Conservation (phyloP, 352 stramenopile genomes). For the Blastocystis sp. region DNA sequence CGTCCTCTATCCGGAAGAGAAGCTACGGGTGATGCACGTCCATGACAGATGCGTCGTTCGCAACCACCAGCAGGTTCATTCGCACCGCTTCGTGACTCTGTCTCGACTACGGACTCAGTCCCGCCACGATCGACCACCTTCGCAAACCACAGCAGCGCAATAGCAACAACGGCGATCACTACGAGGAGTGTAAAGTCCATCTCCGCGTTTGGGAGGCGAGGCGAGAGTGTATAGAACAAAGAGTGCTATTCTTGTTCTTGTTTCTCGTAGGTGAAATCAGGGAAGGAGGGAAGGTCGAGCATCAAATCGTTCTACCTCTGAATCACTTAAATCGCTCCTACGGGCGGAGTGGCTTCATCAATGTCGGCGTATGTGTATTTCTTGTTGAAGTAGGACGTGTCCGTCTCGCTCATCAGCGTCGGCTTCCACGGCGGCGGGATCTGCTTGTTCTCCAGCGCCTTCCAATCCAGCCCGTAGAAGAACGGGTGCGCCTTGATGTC, state of each 20-base stretch:
- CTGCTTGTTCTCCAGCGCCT: constrained; percentile 80
- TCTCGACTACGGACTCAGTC: not conserved
- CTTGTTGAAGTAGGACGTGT: constrained; percentile 88
- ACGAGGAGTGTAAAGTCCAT: constrained; percentile 3
- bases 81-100: not conserved
- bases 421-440: constrained; percentile 84
- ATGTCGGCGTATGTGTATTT: constrained; percentile 80
- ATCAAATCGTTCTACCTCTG: constrained; percentile 44
- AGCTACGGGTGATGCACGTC: not conserved
- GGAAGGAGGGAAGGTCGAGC: constrained; percentile 60
- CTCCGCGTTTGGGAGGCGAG: not conserved
- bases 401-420: constrained; percentile 73
- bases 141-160: not conserved
- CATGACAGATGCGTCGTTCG: constrained; percentile 12
- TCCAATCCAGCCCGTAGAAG: constrained; percentile 81
- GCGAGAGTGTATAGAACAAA: constrained; percentile 50
- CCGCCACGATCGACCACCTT: not conserved
- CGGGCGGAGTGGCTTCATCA: constrained; percentile 62
- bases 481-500: constrained; percentile 81
- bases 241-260: constrained; percentile 10
- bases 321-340: not conserved
- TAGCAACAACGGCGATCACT: not conserved
- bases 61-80: constrained; percentile 40
- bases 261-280: constrained; percentile 63
- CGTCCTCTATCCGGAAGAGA: not conserved